Percentiles rank a stretch among this genome's conserved stretches.
Evolutionary conservation across 257 asterid species (phyloP).

Genomic region (Solanum raphanifolium): DNA sequence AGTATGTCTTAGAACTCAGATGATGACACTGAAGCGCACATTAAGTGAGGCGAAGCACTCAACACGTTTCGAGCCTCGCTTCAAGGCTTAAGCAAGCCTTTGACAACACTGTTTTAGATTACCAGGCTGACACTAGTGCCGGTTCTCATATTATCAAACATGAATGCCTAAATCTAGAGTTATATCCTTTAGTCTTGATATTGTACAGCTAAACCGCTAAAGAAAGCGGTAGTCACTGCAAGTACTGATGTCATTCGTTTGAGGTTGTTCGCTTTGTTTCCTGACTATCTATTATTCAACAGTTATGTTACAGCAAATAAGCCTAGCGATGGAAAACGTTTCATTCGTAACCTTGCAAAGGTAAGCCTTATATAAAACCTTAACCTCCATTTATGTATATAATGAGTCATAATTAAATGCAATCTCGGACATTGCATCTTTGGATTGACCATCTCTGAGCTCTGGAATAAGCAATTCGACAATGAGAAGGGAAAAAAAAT

Average conservation of each 20-base stretch:
- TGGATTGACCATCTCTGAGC: background rate
- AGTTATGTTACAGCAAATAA: slow-evolving; percentile 55
- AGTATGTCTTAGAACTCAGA: no score
- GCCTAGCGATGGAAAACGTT: slow-evolving; percentile 54
- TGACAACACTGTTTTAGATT: background rate
- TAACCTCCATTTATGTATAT: background rate
- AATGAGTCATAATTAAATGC: background rate
- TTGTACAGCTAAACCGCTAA: background rate
- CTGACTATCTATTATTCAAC: slow-evolving; percentile 2
- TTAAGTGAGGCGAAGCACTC: background rate
- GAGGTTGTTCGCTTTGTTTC: background rate
- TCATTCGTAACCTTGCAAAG: slow-evolving; percentile 70
- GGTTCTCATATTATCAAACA: background rate
- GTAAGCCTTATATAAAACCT: slow-evolving; percentile 14
- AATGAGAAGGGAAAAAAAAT: background rate
- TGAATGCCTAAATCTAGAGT: background rate
- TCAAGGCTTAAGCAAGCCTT: background rate
- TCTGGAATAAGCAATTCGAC: background rate
- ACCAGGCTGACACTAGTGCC: background rate
- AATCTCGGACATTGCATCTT: background rate
- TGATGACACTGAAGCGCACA: background rate
- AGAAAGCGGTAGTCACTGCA: background rate
- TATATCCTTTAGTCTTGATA: background rate
- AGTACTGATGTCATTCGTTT: background rate
- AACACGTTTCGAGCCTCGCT: background rate